Evolutionary conservation across 1,284 basidiomycete species (phyloP), one percentile per base, ranked within the genome.

Genomic region (Rhodofomes roseus): DNA sequence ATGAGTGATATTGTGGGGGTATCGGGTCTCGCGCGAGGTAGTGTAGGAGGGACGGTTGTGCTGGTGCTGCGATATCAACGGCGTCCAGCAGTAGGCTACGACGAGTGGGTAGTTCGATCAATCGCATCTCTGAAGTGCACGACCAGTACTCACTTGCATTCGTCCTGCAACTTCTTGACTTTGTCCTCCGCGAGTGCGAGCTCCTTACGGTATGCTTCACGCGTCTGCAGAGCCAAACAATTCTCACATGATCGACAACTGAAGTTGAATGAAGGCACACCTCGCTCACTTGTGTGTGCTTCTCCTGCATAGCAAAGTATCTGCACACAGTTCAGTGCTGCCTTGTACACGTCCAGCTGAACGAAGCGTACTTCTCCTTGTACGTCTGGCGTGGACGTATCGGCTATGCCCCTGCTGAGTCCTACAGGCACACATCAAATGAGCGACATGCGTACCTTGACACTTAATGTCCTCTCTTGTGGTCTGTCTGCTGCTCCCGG

Each of bases 151-250:
- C 54, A 86, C 84, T 85, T 81, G 68, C 84, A 84, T 68, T 86
- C 84, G 8, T 81, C 79, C 60, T 85, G 80, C 1, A 86, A 73
- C 64, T 79, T 81, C 63, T 76, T 81, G 25, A 82, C 72, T 64
- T 81, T 83, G 41, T 73, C 69, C 53, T 78, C 79, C 2, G 83
- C 80, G 14, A 75, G 60, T 1, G 79, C 77, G 2, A 84, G 75
- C 44, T 85, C 77, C 9, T 74, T 76, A 57, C 79, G 70, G 59
- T 77, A 74, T 36, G 74, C 70, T 52, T 79, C 74, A 43, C 81
- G 77, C 56, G 69, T 70, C 82, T 85, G 61, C n/a, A 6, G 43
- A 5, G 12, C 1, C 36, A 43, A 6, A 34, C 3, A 16, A 11
- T 1, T 36, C n/a, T 31, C 9, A 20, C 9, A 31, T n/a, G 14